Conservation (phyloP, 768 basidiomycete species). For the Podaxis sp. region DNA sequence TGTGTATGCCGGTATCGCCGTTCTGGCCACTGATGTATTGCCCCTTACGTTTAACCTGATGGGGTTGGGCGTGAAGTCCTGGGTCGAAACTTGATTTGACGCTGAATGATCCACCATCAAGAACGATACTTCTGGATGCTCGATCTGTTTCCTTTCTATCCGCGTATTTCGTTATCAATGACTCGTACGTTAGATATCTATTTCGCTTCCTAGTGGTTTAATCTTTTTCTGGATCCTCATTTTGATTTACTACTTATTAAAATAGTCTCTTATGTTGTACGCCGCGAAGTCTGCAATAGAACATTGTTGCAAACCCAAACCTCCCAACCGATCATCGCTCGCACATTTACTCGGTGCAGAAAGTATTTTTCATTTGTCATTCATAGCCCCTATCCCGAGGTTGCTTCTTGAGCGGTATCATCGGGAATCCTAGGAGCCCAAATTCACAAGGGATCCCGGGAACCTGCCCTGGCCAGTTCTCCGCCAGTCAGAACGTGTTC, state of each 20-base stretch:
- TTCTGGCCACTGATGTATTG: slow-evolving; percentile 59
- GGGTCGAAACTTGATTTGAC: slow-evolving; percentile 16
- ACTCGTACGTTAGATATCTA: neutral
- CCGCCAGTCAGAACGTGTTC: too few species aligned
- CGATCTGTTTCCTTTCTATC: neutral
- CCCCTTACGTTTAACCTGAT: slow-evolving; percentile 69
- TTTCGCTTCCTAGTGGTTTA: neutral
- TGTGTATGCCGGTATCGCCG: slow-evolving; percentile 85
- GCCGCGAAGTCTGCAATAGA: neutral
- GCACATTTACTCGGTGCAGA: too few species aligned
- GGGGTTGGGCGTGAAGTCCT: slow-evolving; percentile 61
- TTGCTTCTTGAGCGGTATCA: too few species aligned
- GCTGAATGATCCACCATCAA: neutral
- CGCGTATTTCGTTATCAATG: neutral
- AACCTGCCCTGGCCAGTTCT: too few species aligned
- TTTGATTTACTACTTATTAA: too few species aligned
- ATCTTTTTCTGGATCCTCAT: neutral
- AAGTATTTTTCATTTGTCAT: too few species aligned
- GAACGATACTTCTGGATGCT: neutral
- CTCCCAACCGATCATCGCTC: too few species aligned
- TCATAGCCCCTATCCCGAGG: too few species aligned
- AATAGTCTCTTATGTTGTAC: too few species aligned
- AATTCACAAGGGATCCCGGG: too few species aligned
- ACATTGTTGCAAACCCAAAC: neutral
- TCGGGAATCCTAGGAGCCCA: too few species aligned